Base-by-base conservation (phyloP, 176 grass and related monocot species). In the Musa itinerans region DNA sequence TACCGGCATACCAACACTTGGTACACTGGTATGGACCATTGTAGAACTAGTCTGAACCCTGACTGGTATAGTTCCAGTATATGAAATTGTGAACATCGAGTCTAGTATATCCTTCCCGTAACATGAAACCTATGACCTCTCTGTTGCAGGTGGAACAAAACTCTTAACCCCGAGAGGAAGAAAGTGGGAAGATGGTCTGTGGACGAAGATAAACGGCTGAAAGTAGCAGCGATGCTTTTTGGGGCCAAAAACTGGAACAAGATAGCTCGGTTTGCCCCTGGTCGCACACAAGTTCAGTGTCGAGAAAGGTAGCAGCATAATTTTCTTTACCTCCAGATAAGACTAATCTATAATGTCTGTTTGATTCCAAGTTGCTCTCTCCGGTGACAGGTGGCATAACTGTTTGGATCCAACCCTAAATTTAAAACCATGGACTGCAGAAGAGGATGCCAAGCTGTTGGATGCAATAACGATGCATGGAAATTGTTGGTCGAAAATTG, bases 141-240 rank as follows among this genome's bases (percentile, higher is more conserved):
- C 79, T 43, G 26, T 12, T 55, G 55, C 79, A 98, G 94, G 86
- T 98, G 84, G 84, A 89, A 80, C 63, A 90, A 88, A 87, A 83
- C 94, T 10, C 73, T 98, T 64, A 75, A 85, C 76, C 94, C 94
- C 56, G 76, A 80, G 69, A 93, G 83, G 77, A 91, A 81, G 76
- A 89, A 82, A 79, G 86, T 91, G 63, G 94, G 94, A 65, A 90
- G 94, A 77, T 98, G 94, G 94, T 78, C 68, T 69, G 79, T 87
- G 25, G 86, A 98, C 71, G 94, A 98, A 79, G 94, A 98, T 76
- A 98, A 89, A 77, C 86, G 78, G 11, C 88, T 98, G 16, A 84
- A 89, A 82, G 84, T 92, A 74, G 83, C 84, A 82, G 81, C 93
- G 53, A 87, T 91, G 69, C 50, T 98, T 80, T 85, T 98, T 78